A percentile compares a stretch with the other conserved stretches of the same genome.
These are phyloP conservation scores for Helminthosporium solani DNA, from an alignment of 2,329 filamentous ascomycete genomes.

Conservation along the genomic window DNA sequence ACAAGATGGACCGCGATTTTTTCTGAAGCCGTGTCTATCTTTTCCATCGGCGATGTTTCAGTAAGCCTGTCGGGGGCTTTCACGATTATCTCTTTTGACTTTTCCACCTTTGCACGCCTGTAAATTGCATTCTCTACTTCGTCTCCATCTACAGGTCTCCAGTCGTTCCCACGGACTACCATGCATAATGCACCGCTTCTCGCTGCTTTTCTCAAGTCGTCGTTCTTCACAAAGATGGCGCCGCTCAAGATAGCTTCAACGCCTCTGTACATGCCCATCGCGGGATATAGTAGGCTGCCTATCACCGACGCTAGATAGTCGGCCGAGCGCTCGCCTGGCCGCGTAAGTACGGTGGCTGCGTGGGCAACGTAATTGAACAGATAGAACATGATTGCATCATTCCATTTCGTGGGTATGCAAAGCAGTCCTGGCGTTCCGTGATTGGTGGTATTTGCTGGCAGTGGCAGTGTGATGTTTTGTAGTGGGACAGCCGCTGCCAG, in stretches of 20 bases:
- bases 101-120: slow-evolving; percentile 1
- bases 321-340: slow-evolving; percentile 28
- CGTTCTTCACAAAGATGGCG: slow-evolving; percentile 13
- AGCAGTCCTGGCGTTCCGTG: slow-evolving; percentile 20
- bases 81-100: background rate
- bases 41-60: background rate
- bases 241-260: slow-evolving; percentile 24
- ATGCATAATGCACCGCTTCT: slow-evolving; percentile 31
- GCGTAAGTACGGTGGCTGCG: slow-evolving; percentile 34
- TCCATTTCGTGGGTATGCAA: slow-evolving; percentile 27
- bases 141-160: slow-evolving; percentile 22
- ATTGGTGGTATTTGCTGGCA: slow-evolving; percentile 17
- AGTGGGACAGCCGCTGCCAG: slow-evolving; percentile 9
- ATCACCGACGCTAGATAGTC: slow-evolving; percentile 16
- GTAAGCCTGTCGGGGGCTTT: background rate
- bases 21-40: background rate
- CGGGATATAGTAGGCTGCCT: slow-evolving; percentile 25
- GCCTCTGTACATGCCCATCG: slow-evolving; percentile 25
- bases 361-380: slow-evolving; percentile 42
- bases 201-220: slow-evolving; percentile 26
- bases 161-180: slow-evolving; percentile 26
- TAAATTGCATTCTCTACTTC: slow-evolving; percentile 12
- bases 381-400: slow-evolving; percentile 34
- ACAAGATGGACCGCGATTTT: slow-evolving; percentile 8
- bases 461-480: slow-evolving; percentile 21